A percentile compares a stretch with the other conserved stretches of the same genome.
phyloP scores from a whole-genome alignment of 306 rosid species.

The Malus asiatica region DNA sequence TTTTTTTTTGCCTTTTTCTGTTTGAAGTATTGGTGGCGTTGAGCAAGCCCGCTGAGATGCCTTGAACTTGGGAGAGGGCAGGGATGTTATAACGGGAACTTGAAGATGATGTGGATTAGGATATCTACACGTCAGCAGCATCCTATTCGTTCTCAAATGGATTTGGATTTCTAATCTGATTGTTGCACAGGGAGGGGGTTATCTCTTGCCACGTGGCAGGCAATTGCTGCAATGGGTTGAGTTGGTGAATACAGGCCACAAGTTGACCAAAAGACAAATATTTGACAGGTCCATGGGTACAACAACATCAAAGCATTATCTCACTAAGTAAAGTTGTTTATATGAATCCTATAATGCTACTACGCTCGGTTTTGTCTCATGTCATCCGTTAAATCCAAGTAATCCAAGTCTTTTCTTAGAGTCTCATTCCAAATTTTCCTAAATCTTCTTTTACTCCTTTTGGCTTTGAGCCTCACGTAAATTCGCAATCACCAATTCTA shows the following conservation, averaged over 20 bases:
- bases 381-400: too few species aligned
- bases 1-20: background rate
- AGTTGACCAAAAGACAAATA: background rate
- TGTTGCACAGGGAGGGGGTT: slow-evolving; percentile 3
- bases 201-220: slow-evolving; percentile 52
- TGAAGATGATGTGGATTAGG: slow-evolving; percentile 68
- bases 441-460: accelerated
- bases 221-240: slow-evolving; percentile 11
- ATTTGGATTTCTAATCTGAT: slow-evolving; percentile 57
- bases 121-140: slow-evolving; percentile 63
- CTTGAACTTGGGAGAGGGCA: background rate
- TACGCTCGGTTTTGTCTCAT: too few species aligned
- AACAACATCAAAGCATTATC: too few species aligned
- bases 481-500: too few species aligned
- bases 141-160: slow-evolving; percentile 50
- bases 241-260: slow-evolving; percentile 40
- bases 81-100: slow-evolving; percentile 25
- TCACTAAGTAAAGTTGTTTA: accelerated
- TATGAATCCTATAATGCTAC: too few species aligned
- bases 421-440: too few species aligned
- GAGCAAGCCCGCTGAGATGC: slow-evolving; percentile 9
- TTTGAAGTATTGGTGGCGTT: slow-evolving; percentile 3
- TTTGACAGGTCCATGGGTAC: background rate
- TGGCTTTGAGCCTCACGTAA: too few species aligned
- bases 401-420: too few species aligned